Evolutionary conservation across 208 protist genomes (phyloP).

Genomic region (Acanthamoeba triangularis): DNA sequence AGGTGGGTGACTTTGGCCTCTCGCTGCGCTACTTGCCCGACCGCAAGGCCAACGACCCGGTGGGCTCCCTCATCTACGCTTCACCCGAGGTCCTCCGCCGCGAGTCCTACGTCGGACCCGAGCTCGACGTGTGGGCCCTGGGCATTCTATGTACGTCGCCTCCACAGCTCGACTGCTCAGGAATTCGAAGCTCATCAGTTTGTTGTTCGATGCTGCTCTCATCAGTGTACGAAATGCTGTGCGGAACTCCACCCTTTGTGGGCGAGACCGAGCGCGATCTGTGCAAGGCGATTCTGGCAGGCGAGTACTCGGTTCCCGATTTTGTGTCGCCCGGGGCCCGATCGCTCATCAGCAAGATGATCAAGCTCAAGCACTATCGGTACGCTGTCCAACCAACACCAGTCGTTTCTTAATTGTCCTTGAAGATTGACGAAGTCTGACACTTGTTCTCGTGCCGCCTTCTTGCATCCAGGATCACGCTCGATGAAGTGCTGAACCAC

Average conservation of each 20-base stretch:
- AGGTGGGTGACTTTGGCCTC: constrained; percentile 45
- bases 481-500: constrained; percentile 30
- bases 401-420: too few species aligned
- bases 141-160: background rate
- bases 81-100: background rate
- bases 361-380: constrained; percentile 16
- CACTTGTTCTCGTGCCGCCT: background rate
- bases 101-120: constrained; percentile 30
- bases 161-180: background rate
- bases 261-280: constrained; percentile 3
- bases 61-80: constrained; percentile 39
- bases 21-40: background rate
- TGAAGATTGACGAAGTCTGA: background rate
- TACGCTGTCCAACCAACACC: too few species aligned
- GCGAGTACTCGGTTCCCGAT: constrained; percentile 27
- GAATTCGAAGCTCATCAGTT: background rate
- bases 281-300: background rate
- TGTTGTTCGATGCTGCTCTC: background rate
- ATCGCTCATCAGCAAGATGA: constrained; percentile 1
- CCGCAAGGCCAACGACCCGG: constrained; percentile 18
- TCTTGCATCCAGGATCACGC: background rate
- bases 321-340: background rate
- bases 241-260: constrained; percentile 8
- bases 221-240: constrained; percentile 36
- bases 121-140: constrained; percentile 18